Base-by-base conservation (phyloP, 73 alveolate genomes). In the Tetrahymena malaccensis region DNA sequence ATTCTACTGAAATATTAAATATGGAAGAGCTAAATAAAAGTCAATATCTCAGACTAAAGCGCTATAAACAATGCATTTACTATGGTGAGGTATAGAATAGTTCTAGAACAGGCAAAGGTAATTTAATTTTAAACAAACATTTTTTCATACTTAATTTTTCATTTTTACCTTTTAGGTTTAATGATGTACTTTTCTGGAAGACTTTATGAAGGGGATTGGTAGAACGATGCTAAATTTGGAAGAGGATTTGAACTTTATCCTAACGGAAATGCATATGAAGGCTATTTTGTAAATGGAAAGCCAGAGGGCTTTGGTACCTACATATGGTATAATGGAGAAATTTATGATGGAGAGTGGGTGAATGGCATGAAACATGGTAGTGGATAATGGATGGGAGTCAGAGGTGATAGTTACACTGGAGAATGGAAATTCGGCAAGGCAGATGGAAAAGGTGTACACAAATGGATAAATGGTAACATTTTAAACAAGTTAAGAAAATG, bases 291-390 rank as follows among this genome's bases (percentile, higher is more conserved):
- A 43, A 96, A 97, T 95, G 99, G 99, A 34, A 97, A 97, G 57
- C 97, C 98, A 7, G 94, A 96, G 38, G 99, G 99, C 3, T 34
- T 43, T 34, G 99, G 99, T 27, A 83, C 94, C 34, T 97, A 94
- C 84, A 95, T 43, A 17, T 97, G 99, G 98, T 94, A 58, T 34
- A 97, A 97, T 94, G 97, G 98, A 35, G 98, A 96, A 57, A 37
- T 35, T n/a, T 97, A 97, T 96, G 97, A 96, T 37, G 99, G 98
- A 17, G 98, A 96, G 50, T 97, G 99, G 99, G 57, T 85, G 10
- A 96, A 96, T 57, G 98, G 98, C 21, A 43, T 34, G 84, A 97
- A 96, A 89, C 98, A 97, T 94, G 98, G 98, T 10, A 85, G 85
- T 43, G 98, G 98, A 25, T 55, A 50, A 22, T 96, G 98, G 98